phyloP scores from a whole-genome alignment of 495 filamentous ascomycete genomes.

The Podospora anserina region DNA sequence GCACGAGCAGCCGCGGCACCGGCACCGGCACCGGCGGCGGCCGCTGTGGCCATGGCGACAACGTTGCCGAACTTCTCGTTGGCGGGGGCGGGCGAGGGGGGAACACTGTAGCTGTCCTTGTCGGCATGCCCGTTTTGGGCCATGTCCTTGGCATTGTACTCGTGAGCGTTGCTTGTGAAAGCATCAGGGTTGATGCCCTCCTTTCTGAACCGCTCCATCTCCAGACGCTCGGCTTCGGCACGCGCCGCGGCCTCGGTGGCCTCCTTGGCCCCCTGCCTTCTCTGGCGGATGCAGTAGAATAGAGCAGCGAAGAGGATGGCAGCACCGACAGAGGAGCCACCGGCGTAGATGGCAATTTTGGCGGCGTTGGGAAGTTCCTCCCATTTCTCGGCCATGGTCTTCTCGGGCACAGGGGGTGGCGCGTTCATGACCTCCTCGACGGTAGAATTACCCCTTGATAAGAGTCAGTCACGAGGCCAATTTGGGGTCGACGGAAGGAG shows the following conservation, averaged over 20 bases:
- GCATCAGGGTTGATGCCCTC: conserved; percentile 46
- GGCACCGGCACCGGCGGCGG: conserved; percentile 19
- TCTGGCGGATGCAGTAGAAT: conserved; percentile 65
- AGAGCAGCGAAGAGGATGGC: conserved; percentile 45
- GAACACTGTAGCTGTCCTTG: conserved; percentile 36
- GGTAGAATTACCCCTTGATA: conserved; percentile 62
- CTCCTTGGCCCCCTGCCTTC: conserved; percentile 62
- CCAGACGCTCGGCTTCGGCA: conserved; percentile 58
- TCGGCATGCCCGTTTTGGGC: conserved; percentile 30
- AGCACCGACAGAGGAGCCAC: conserved; percentile 50
- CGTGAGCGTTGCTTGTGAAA: conserved; percentile 37
- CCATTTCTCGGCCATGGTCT: conserved; percentile 56
- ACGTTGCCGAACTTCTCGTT: conserved; percentile 18
- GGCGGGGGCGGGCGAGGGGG: conserved; percentile 32
- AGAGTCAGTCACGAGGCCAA: neutral
- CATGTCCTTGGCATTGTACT: conserved; percentile 42
- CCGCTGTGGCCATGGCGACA: conserved; percentile 9
- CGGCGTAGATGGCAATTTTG: conserved; percentile 61
- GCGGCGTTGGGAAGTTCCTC: conserved; percentile 49
- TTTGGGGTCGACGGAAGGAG: neutral
- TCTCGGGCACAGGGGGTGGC: conserved; percentile 30
- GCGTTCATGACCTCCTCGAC: conserved; percentile 41
- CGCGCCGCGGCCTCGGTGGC: conserved; percentile 54
- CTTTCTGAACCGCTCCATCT: conserved; percentile 56
- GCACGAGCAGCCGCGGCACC: conserved; percentile 23